Evolutionary conservation across 2,329 filamentous ascomycete species (phyloP).

Genomic region (Fusarium pilosicola): DNA sequence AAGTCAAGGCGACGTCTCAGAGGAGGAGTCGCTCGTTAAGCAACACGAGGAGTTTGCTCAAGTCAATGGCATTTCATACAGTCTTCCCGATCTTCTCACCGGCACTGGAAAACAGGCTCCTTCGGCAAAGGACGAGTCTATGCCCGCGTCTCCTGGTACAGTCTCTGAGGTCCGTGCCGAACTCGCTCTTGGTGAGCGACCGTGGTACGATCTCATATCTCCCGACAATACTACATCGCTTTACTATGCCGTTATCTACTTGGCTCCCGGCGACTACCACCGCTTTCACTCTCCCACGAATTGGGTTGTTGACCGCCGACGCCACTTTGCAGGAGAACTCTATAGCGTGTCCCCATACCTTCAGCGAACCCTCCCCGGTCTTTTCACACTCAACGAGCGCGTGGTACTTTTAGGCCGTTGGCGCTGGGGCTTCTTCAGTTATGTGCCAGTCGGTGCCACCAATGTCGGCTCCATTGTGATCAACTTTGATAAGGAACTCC

Average conservation of each 20-base stretch:
- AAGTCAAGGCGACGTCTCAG: conserved; percentile 45
- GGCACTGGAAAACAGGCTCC: conserved; percentile 64
- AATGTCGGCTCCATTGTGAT: conserved; percentile 97
- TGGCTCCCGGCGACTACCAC: conserved; percentile 97
- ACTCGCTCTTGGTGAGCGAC: conserved; percentile 75
- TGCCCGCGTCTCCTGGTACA: conserved; percentile 69
- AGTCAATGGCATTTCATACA: conserved; percentile 96
- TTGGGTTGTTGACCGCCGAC: conserved; percentile 93
- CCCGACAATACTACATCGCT: conserved; percentile 74
- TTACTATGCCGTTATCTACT: conserved; percentile 95
- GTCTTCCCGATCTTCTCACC: conserved; percentile 85
- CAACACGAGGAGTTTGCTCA: conserved; percentile 92
- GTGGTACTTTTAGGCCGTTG: conserved; percentile 93
- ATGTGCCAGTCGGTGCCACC: conserved; percentile 93
- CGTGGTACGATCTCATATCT: conserved; percentile 77
- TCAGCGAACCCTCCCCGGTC: conserved; percentile 87
- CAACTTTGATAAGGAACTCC: conserved; percentile 94
- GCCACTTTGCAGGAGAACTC: conserved; percentile 97
- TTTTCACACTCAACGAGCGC: conserved; percentile 97
- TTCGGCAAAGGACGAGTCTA: conserved; percentile 78
- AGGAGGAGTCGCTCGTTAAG: conserved; percentile 74
- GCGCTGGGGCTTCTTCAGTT: conserved; percentile 98
- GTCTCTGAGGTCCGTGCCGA: conserved; percentile 87
- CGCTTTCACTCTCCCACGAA: conserved; percentile 95
- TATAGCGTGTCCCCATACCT: conserved; percentile 96